Evolutionary conservation across 805 yeast genomes (phyloP), one percentile per base, ranked within the genome.

Genomic region (Starmerella bombi): DNA sequence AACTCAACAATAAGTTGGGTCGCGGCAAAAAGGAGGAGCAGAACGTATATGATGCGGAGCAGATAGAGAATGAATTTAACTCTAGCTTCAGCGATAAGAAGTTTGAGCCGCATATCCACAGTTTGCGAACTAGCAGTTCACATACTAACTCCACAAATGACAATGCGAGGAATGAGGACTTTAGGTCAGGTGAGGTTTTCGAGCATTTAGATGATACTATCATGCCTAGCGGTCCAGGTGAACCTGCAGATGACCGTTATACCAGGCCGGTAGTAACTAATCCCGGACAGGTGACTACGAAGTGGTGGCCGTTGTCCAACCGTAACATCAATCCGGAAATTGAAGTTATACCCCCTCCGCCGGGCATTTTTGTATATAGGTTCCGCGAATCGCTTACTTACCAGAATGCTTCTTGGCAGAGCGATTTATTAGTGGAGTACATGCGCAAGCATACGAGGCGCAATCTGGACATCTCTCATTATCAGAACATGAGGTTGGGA

Each of bases 291-390:
- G 8, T 25, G 4, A 18, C 50, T 36, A 34, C 49, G 18, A 48
- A 45, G 34, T 59, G 63, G 64, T 63, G 63, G 36, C 64, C 67
- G 2, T 40, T 62, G 17, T 42, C 53, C 57, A 58, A 67, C 61
- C 56, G 60, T 57, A 57, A 59, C 57, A 42, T 55, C 73, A 82
- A 86, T 58, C 62, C 70, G 4, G 70, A 68, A 14, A 59, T 85
- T 15, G 56, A 65, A 1, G 71, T 86, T 5, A 58, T 58, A 14
- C 80, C 85, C 2, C 94, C 96, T 14, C 95, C 95, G 22, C 83
- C 88, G 1, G 95, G 96, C 25, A 85, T 86, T 15, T 52, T 85
- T 43, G 93, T 86, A 3, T 86, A 77, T 65, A 72, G 91, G 52
- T 80, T 91, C 31, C 64, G 77, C 16, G 95, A 86, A 54, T 66